A percentile compares a stretch with the other conserved stretches of the same genome.
These are phyloP conservation scores for Diaporthe vaccinii DNA, from an alignment of 2,329 filamentous ascomycete species.

Conservation along the genomic window DNA sequence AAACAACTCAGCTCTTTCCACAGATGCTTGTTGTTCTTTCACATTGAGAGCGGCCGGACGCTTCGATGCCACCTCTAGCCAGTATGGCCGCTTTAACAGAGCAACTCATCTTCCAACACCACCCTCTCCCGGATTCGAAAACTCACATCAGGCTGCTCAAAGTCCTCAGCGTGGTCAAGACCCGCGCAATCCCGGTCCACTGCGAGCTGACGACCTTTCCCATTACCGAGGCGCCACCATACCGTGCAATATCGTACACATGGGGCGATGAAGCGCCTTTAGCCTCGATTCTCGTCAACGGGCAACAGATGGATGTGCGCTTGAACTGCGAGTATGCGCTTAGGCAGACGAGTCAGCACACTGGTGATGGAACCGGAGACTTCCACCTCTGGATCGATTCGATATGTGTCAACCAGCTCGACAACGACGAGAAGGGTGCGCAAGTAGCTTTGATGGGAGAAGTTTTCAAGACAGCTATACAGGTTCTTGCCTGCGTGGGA, in stretches of 20 bases:
- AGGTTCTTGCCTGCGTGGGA: background rate
- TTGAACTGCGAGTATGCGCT: background rate
- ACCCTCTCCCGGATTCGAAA: background rate
- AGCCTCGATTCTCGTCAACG: background rate
- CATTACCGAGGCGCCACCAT: background rate
- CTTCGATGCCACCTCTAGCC: background rate
- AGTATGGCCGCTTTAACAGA: background rate
- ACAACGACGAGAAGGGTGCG: background rate
- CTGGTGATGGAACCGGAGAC: background rate
- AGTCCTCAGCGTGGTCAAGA: background rate
- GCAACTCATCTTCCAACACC: background rate
- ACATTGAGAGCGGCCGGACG: background rate
- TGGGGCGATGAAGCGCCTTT: background rate
- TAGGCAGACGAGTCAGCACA: background rate
- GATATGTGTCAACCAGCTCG: background rate
- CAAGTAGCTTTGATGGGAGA: conserved; percentile 4
- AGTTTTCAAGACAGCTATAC: background rate
- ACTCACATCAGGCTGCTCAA: conserved; percentile 9
- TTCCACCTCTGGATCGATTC: background rate
- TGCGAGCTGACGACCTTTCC: background rate
- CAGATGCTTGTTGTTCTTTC: background rate
- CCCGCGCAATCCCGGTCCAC: background rate
- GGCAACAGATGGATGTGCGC: background rate
- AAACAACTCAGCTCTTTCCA: background rate
- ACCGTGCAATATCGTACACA: background rate